A percentile compares a stretch with the other conserved stretches of the same genome.
These are phyloP conservation scores for Cucurbitaria berberidis DNA, from an alignment of 2,329 filamentous ascomycete species.

Conservation along the genomic window DNA sequence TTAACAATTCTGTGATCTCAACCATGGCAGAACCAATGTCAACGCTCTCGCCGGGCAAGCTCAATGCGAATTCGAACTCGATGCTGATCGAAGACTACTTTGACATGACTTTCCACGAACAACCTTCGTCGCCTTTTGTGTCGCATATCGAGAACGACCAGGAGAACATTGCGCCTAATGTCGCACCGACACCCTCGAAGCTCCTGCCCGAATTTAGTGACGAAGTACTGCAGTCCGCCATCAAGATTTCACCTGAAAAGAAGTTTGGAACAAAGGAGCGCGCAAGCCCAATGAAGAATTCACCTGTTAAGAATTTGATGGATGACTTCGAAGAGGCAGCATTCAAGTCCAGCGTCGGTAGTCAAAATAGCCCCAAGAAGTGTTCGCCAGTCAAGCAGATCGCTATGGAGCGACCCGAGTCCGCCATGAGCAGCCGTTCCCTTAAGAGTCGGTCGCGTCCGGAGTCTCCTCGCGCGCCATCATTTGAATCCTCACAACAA, in stretches of 20 bases:
- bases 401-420: constrained; percentile 29
- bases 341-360: constrained; percentile 3
- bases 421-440: constrained; percentile 34
- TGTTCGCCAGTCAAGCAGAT: constrained; percentile 34
- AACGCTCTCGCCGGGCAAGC: constrained; percentile 36
- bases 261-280: constrained; percentile 33
- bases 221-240: constrained; percentile 38
- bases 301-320: constrained; percentile 36
- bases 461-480: constrained; percentile 32
- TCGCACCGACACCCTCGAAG: constrained; percentile 33
- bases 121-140: constrained; percentile 58
- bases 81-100: constrained; percentile 37
- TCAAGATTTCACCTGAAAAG: constrained; percentile 43
- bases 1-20: constrained; percentile 15
- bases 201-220: constrained; percentile 29
- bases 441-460: constrained; percentile 38
- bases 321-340: constrained; percentile 34
- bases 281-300: constrained; percentile 39
- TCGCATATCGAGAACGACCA: constrained; percentile 51
- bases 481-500: constrained; percentile 24
- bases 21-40: constrained; percentile 43
- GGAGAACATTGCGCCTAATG: constrained; percentile 43
- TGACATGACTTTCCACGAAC: constrained; percentile 50
- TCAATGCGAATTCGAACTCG: constrained; percentile 30
- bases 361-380: constrained; percentile 30